A percentile compares a stretch with the other conserved stretches of the same genome.
phyloP scores from a whole-genome alignment of 2,329 filamentous ascomycete species.

The Trichoderma cornu-damae region DNA sequence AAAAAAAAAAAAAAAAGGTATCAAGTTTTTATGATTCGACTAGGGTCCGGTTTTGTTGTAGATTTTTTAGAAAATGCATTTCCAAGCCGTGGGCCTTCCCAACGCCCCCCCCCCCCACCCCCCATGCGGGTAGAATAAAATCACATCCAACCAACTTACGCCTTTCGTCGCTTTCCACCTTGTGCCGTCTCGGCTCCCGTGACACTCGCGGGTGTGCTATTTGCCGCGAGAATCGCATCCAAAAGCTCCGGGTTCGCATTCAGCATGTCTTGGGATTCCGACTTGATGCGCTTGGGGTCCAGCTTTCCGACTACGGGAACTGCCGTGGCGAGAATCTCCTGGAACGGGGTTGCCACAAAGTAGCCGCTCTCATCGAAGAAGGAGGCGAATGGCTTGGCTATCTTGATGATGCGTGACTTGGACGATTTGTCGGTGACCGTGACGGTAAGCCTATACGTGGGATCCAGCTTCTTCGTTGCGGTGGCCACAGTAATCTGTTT shows the following conservation, averaged over 20 bases:
- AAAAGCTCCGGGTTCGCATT: conserved; percentile 45
- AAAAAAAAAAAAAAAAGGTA: too few relatives aligned
- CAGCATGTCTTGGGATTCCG: conserved; percentile 34
- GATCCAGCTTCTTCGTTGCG: conserved; percentile 70
- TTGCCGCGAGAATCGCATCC: conserved; percentile 42
- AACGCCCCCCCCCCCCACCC: conserved; percentile 1
- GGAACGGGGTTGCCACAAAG: conserved; percentile 71
- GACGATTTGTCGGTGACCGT: conserved; percentile 42
- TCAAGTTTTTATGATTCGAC: background rate
- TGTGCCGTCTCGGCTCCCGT: conserved; percentile 33
- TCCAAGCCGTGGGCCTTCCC: background rate
- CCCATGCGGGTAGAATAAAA: background rate
- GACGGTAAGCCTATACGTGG: conserved; percentile 72
- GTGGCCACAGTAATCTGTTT: conserved; percentile 70
- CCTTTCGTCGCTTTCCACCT: conserved; percentile 45
- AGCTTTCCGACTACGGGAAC: conserved; percentile 60
- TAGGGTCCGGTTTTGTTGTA: background rate
- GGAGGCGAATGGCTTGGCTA: conserved; percentile 61
- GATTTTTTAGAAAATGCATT: background rate
- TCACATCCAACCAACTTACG: conserved; percentile 23
- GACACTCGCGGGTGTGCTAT: conserved; percentile 25
- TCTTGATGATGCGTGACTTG: conserved; percentile 43
- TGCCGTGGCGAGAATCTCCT: conserved; percentile 67
- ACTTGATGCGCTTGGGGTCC: conserved; percentile 55
- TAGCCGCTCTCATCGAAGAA: conserved; percentile 72